phyloP scores from a whole-genome alignment of 192 early-diverging fungal species.

The Backusella australiensis region DNA sequence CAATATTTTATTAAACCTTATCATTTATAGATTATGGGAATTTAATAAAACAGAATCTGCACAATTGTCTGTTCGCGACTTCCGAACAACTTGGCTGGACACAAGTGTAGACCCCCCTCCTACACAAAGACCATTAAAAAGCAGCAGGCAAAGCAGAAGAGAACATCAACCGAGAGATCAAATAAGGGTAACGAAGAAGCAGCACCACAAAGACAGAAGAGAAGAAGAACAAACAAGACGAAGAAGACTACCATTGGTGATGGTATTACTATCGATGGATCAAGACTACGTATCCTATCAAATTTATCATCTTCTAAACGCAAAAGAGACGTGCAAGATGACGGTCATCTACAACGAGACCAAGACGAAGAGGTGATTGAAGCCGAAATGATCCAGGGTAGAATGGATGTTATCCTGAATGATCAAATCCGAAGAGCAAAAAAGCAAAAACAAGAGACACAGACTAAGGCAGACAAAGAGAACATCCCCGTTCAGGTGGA shows the following conservation, averaged over 20 bases:
- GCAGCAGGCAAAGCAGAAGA: neutral
- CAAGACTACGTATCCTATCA: neutral
- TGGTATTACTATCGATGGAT: neutral
- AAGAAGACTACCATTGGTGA: neutral
- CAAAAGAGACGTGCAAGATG: neutral
- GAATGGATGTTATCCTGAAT: no score
- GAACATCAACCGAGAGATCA: neutral
- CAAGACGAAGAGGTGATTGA: slow-evolving; percentile 27
- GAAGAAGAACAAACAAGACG: neutral
- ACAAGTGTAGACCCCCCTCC: slow-evolving; percentile 83
- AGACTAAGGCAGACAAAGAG: neutral
- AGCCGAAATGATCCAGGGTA: neutral
- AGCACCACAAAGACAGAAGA: neutral
- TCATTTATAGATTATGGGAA: slow-evolving; percentile 62
- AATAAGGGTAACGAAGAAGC: neutral
- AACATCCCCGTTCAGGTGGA: neutral
- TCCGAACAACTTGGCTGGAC: slow-evolving; percentile 83
- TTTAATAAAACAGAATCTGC: slow-evolving; percentile 80
- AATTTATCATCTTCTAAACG: neutral
- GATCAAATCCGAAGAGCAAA: no score
- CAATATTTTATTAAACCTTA: neutral
- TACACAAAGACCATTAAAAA: slow-evolving; percentile 51
- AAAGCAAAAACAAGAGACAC: no score
- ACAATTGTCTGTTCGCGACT: slow-evolving; percentile 74
- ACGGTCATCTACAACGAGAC: neutral